phyloP scores from a whole-genome alignment of 164 flowering plant species.

The Brasenia schreberi region DNA sequence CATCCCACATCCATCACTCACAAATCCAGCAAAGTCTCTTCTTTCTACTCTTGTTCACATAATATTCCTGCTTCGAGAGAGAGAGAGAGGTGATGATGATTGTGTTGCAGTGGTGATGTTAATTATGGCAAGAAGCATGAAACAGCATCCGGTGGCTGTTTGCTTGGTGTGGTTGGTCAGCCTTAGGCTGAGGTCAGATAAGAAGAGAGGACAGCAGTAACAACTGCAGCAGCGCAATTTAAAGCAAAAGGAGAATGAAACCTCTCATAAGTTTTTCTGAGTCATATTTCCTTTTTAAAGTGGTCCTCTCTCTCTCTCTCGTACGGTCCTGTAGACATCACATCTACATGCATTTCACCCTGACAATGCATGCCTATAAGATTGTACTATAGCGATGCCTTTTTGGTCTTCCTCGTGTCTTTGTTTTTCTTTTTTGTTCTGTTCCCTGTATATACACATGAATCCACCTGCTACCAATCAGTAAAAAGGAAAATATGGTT shows the following conservation, averaged over 20 bases:
- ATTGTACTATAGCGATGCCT: background rate
- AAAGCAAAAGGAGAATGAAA: background rate
- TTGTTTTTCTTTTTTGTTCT: too few relatives aligned
- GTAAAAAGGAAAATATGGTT: too few relatives aligned
- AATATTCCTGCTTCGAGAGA: background rate
- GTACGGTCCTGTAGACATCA: background rate
- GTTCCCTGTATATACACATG: background rate
- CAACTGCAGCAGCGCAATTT: background rate
- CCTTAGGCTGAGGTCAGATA: background rate
- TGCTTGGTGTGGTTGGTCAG: background rate
- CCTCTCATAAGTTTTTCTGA: background rate
- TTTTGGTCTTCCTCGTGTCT: too few relatives aligned
- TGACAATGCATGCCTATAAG: background rate
- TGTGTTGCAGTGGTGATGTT: background rate
- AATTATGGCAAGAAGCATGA: background rate
- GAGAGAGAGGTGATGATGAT: background rate
- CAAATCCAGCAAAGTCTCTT: background rate
- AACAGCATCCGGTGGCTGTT: background rate
- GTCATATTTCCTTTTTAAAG: background rate
- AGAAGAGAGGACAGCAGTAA: background rate
- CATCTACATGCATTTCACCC: background rate
- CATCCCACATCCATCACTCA: background rate
- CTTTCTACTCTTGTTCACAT: background rate
- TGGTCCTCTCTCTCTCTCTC: background rate
- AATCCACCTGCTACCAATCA: background rate